A percentile compares a stretch with the other conserved stretches of the same genome.
These are phyloP conservation scores for Phytopythium cucurbitacearum DNA, from an alignment of 352 stramenopile genomes.

Conservation along the genomic window DNA sequence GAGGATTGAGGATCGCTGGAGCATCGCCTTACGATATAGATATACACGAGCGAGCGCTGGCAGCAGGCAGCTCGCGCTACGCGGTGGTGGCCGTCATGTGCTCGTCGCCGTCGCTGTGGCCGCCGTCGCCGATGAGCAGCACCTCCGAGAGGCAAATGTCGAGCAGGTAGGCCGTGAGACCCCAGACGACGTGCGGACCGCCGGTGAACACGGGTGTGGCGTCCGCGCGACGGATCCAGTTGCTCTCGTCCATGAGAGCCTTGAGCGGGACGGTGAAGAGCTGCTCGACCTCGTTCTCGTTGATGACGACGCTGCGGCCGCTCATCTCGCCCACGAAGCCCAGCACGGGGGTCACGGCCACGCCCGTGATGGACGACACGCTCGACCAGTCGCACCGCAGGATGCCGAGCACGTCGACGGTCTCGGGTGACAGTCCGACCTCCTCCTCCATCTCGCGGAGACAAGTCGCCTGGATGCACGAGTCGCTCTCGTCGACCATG, in stretches of 20 bases:
- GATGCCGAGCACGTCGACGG: constrained; percentile 92
- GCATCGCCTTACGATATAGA: too few species aligned
- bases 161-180: constrained; percentile 95
- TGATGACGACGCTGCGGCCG: constrained; percentile 88
- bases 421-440: constrained; percentile 82
- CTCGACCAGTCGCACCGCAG: constrained; percentile 95
- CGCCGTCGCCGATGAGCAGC: constrained; percentile 30
- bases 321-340: constrained; percentile 94
- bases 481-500: constrained; percentile 91
- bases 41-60: too few species aligned
- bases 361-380: constrained; percentile 93
- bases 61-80: too few species aligned
- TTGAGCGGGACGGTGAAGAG: constrained; percentile 94
- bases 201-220: constrained; percentile 93
- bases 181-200: constrained; percentile 95
- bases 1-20: too few species aligned
- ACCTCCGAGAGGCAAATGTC: constrained; percentile 83
- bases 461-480: constrained; percentile 95
- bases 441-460: constrained; percentile 98
- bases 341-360: constrained; percentile 97
- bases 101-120: too few species aligned
- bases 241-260: constrained; percentile 81
- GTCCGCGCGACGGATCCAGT: constrained; percentile 77
- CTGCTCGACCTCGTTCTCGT: constrained; percentile 94
- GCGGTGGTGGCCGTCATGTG: too few species aligned